Conservation (phyloP, 345 rosid genomes). For the Balakata baccata region DNA sequence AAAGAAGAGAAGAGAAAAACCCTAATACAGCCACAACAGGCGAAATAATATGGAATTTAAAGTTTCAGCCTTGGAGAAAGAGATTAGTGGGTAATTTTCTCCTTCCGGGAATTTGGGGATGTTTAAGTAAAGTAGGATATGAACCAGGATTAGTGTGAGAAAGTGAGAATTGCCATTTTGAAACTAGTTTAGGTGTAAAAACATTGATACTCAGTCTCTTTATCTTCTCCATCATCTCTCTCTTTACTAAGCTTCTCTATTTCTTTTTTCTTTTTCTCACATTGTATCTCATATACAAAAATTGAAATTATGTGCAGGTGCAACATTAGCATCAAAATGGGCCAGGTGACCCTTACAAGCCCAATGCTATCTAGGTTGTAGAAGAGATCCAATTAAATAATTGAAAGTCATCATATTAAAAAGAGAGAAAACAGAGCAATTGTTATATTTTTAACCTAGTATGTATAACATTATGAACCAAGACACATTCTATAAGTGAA, state of each 20-base stretch:
- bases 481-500: too few relatives aligned
- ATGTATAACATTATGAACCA: too few relatives aligned
- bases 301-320: neutral
- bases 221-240: slow-evolving; percentile 32
- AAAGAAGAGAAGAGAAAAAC: slow-evolving; percentile 24
- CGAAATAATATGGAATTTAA: neutral
- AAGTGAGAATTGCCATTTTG: slow-evolving; percentile 18
- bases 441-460: too few relatives aligned
- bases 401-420: too few relatives aligned
- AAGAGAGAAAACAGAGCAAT: too few relatives aligned
- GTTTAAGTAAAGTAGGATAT: neutral
- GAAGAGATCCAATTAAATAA: too few relatives aligned
- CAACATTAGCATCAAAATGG: neutral
- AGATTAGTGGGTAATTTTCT: neutral
- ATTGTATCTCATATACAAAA: neutral
- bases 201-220: slow-evolving; percentile 1
- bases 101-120: slow-evolving; percentile 5
- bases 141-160: slow-evolving; percentile 1
- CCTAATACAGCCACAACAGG: slow-evolving; percentile 18
- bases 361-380: too few relatives aligned
- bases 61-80: neutral
- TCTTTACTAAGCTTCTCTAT: neutral
- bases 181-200: slow-evolving; percentile 17
- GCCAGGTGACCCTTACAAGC: too few relatives aligned
- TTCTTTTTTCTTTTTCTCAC: neutral